A percentile compares a stretch with the other conserved stretches of the same genome.
phyloP scores from a whole-genome alignment of 225 moss, liverwort and hornwort species.

The Pleurozium schreberi region DNA sequence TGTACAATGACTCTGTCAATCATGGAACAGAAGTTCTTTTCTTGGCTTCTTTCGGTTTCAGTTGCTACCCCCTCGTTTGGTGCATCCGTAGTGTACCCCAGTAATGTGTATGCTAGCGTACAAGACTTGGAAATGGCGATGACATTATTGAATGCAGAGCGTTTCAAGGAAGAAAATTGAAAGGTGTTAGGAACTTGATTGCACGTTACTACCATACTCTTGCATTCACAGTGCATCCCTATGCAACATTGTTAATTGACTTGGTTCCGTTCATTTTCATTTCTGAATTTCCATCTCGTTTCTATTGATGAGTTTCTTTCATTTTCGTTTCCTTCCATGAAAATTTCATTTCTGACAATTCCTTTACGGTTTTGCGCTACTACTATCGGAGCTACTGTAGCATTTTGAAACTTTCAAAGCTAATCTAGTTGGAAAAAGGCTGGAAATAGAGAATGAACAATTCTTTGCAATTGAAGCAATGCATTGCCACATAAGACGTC shows the following conservation, averaged over 20 bases:
- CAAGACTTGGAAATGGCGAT: background rate
- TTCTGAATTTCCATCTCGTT: background rate
- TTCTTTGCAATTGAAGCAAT: background rate
- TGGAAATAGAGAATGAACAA: background rate
- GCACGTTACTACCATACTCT: background rate
- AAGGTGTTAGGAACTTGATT: background rate
- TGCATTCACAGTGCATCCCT: background rate
- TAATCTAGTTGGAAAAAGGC: no score
- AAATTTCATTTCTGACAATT: background rate
- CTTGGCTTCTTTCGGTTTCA: background rate
- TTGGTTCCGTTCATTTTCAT: background rate
- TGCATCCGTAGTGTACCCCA: background rate
- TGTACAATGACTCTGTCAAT: slow-evolving; percentile 16
- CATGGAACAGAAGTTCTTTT: slow-evolving; percentile 4
- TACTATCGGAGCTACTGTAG: no score
- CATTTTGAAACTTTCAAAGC: background rate
- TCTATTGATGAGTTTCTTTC: background rate
- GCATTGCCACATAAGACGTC: no score
- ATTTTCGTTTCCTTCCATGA: background rate
- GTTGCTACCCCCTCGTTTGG: background rate
- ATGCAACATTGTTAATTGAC: no score
- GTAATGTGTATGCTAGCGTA: background rate
- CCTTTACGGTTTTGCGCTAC: background rate
- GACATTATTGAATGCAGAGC: background rate
- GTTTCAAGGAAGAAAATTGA: background rate